Conservation (phyloP, 495 filamentous ascomycete species). For the Haplographium delicatum region DNA sequence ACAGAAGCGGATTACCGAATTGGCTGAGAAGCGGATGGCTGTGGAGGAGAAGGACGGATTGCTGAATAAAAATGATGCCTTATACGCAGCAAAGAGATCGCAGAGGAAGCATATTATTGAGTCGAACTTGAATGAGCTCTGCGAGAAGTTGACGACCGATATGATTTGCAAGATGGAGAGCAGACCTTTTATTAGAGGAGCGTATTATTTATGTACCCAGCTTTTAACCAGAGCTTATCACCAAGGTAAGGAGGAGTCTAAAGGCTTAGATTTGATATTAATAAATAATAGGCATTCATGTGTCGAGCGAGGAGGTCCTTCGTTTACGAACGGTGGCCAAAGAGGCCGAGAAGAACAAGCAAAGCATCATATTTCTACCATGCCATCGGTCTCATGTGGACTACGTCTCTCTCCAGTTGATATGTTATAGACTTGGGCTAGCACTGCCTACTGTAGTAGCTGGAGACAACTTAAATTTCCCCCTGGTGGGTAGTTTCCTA, state of each 20-base stretch:
- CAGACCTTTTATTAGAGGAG: conserved; percentile 83
- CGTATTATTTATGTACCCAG: conserved; percentile 86
- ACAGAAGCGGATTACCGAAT: conserved; percentile 63
- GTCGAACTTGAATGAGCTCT: conserved; percentile 48
- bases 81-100: conserved; percentile 44
- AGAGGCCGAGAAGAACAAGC: conserved; percentile 76
- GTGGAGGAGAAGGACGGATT: conserved; percentile 74
- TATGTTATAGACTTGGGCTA: conserved; percentile 89
- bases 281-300: conserved; percentile 64
- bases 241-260: no score
- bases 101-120: conserved; percentile 56
- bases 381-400: conserved; percentile 94
- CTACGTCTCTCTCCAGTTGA: conserved; percentile 87
- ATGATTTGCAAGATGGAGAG: conserved; percentile 99
- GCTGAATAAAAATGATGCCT: conserved; percentile 43
- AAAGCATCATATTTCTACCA: conserved; percentile 92
- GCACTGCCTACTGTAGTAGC: conserved; percentile 89
- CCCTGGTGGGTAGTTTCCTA: conserved; percentile 79
- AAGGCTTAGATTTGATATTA: no score
- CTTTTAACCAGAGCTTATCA: conserved; percentile 89
- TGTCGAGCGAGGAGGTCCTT: conserved; percentile 88
- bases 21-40: conserved; percentile 66
- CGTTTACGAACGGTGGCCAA: conserved; percentile 75
- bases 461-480: conserved; percentile 94
- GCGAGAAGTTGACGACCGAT: conserved; percentile 73